Percentiles rank a stretch among this genome's conserved stretches.
Conservation (phyloP, 1,284 basidiomycete genomes). For the Leucoagaricus sp. region DNA sequence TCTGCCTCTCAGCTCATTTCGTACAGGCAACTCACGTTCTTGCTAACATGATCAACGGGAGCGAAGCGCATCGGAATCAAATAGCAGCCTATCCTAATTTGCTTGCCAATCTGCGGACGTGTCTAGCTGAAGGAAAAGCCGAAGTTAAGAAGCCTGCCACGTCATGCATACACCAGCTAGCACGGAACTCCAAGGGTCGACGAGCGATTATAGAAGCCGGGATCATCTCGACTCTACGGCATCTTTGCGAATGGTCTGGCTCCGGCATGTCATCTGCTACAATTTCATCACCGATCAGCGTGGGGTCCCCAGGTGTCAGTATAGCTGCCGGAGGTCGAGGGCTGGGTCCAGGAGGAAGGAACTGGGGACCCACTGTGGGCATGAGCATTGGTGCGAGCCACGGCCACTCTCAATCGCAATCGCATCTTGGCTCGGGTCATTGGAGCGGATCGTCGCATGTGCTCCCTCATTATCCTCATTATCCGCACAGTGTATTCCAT, state of each 20-base stretch:
- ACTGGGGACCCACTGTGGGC: conserved; percentile 29
- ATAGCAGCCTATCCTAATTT: conserved; percentile 53
- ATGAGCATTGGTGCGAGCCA: conserved; percentile 25
- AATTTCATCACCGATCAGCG: conserved; percentile 19
- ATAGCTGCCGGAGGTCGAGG: conserved; percentile 1
- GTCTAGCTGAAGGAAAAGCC: conserved; percentile 55
- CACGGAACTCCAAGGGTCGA: conserved; percentile 34
- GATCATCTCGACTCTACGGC: conserved; percentile 40
- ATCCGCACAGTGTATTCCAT: conserved; percentile 17
- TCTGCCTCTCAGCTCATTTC: conserved; percentile 13
- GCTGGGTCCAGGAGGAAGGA: conserved; percentile 21
- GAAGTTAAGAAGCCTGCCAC: conserved; percentile 63
- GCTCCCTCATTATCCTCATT: conserved; percentile 11
- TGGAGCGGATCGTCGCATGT: background rate
- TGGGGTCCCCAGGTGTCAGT: conserved; percentile 18
- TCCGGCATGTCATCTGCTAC: conserved; percentile 18
- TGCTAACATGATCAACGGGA: conserved; percentile 67
- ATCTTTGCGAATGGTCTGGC: conserved; percentile 55
- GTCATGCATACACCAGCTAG: conserved; percentile 55
- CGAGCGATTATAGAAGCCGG: conserved; percentile 39
- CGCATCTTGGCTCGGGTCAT: conserved; percentile 17
- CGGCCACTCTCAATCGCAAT: conserved; percentile 6
- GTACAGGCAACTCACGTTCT: conserved; percentile 56
- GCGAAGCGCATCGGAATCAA: conserved; percentile 42
- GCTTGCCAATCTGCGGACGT: conserved; percentile 51